A percentile compares a stretch with the other conserved stretches of the same genome.
These are phyloP conservation scores for Dendrothele bispora DNA, from an alignment of 768 basidiomycete species.

Conservation along the genomic window DNA sequence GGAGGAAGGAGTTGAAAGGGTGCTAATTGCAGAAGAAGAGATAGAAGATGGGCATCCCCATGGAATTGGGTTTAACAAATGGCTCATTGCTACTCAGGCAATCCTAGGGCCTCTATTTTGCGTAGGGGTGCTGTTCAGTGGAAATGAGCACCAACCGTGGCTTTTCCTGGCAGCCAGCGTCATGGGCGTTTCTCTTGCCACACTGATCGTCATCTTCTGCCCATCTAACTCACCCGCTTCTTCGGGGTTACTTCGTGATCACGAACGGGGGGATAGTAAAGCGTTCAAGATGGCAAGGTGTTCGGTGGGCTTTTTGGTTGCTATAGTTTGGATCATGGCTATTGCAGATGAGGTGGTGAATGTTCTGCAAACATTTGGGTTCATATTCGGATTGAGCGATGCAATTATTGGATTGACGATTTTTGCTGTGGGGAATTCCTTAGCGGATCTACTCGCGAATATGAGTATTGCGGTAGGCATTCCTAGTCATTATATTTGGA, in stretches of 20 bases:
- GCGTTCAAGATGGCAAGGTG: conserved; percentile 70
- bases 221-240: too few species aligned
- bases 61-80: conserved; percentile 70
- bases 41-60: conserved; percentile 70
- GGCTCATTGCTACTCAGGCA: conserved; percentile 85
- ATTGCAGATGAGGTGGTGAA: conserved; percentile 96
- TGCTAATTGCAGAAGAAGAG: conserved; percentile 73
- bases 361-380: conserved; percentile 86
- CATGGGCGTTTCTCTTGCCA: conserved; percentile 53
- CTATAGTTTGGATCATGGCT: conserved; percentile 97
- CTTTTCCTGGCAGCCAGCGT: conserved; percentile 53
- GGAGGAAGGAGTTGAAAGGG: conserved; percentile 70
- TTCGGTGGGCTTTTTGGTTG: conserved; percentile 86
- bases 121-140: conserved; percentile 70
- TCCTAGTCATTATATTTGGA: neutral
- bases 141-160: conserved; percentile 44
- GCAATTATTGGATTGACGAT: conserved; percentile 97
- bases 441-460: conserved; percentile 96
- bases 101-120: conserved; percentile 80
- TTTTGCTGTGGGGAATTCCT: conserved; percentile 94
- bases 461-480: conserved; percentile 83
- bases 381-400: conserved; percentile 93
- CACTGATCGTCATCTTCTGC: conserved; percentile 60
- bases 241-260: too few species aligned
- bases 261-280: conserved; percentile 56